Evolutionary conservation across 2,329 filamentous ascomycete species (phyloP), one percentile per base, ranked within the genome.

Genomic region (Fusarium sp.): DNA sequence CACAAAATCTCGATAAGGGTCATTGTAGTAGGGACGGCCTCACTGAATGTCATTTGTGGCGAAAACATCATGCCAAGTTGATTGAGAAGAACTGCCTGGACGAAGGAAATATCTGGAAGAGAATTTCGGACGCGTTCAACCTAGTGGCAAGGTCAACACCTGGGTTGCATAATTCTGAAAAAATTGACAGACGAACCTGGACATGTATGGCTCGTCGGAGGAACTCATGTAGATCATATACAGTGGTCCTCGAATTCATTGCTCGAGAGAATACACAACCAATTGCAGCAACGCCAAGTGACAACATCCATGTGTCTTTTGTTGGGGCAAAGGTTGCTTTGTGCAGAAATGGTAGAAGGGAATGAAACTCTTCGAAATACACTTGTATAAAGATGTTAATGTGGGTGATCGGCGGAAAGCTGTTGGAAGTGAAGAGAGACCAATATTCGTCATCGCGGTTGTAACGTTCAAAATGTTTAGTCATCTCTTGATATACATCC

Each of bases 1-100:
- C 48, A 50, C 11, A 50, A 18, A 2, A 13, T 37, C 48, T 26
- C 48, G 11, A 50, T 5, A 3, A 50, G 48, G 2, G 32, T 4
- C 48, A 5, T 50, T 4, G 32, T 50, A 6, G 11, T 50, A 37
- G 48, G 48, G 1, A 50, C 48, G 17, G 20, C 7, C 48, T 50
- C 48, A 6, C 0, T 3, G 5, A n/a, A 6, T 7, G 18, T 2
- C 2, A 6, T 46, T 5, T 46, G 5, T 15, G 44, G 18, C 0
- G 17, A 4, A 46, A 46, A 30, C 44, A 46, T 46, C 12, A 46
- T 46, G 5, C 44, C 44, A 14, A 46, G 26, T 15, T 9, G 26
- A 46, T 10, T n/a, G 26, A 46, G 44, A 14, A 46, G 44, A 20
- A 15, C 44, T 0, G 44, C 44, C 18, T 46, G 44, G 1, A 46